phyloP scores from a whole-genome alignment of 2,329 filamentous ascomycete genomes.

The Clonostachys solani region DNA sequence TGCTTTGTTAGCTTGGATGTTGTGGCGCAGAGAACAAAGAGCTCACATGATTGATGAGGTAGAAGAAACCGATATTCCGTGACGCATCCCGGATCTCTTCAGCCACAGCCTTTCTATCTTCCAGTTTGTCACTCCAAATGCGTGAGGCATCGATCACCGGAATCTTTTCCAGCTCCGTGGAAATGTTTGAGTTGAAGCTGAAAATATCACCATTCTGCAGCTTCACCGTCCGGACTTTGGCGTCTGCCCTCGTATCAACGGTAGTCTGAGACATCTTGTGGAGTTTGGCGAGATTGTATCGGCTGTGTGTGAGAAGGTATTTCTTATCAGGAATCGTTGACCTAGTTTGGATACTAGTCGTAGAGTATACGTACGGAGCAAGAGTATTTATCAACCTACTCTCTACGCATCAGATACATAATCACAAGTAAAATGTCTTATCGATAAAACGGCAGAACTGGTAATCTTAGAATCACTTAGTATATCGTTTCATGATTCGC shows the following conservation, averaged over 20 bases:
- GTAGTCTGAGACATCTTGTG: too few species aligned
- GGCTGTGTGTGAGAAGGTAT: not conserved
- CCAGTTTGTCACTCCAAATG: constrained; percentile 25
- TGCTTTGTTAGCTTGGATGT: not conserved
- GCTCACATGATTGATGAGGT: constrained; percentile 25
- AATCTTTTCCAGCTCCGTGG: constrained; percentile 19
- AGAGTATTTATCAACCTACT: too few species aligned
- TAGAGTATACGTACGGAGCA: too few species aligned
- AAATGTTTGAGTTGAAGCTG: constrained; percentile 15
- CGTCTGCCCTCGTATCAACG: not conserved
- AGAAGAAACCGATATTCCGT: constrained; percentile 38
- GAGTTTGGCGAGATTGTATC: not conserved
- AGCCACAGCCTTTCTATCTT: constrained; percentile 30
- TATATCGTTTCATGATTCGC: too few species aligned
- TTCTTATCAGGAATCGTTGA: not conserved
- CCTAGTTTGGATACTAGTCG: too few species aligned
- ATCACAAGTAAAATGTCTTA: too few species aligned
- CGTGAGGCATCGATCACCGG: constrained; percentile 36
- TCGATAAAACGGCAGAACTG: too few species aligned
- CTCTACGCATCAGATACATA: too few species aligned
- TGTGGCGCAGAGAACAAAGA: not conserved
- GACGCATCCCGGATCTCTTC: constrained; percentile 31
- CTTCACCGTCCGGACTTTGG: constrained; percentile 5
- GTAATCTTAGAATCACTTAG: too few species aligned
- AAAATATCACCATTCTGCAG: constrained; percentile 14